A percentile compares a stretch with the other conserved stretches of the same genome.
Evolutionary conservation across 352 stramenopile species (phyloP).

Genomic region (Globisporangium radiosum): DNA sequence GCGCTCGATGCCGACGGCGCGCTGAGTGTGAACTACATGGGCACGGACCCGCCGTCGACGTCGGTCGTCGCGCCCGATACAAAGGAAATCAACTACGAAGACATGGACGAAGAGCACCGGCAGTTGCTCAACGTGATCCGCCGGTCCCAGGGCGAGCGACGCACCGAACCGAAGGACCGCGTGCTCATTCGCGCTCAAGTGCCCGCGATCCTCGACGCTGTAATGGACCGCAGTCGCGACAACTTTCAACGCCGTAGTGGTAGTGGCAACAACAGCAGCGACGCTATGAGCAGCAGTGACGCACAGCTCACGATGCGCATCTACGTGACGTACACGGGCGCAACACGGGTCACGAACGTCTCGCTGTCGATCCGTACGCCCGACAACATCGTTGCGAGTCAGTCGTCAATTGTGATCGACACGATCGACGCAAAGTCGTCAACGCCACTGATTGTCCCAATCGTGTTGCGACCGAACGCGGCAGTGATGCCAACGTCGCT

Average conservation of each 20-base stretch:
- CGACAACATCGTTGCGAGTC: conserved; percentile 49
- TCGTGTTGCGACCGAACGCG: conserved; percentile 42
- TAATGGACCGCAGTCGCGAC: conserved; percentile 17
- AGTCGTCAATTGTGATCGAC: conserved; percentile 63
- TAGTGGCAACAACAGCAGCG: conserved; percentile 25
- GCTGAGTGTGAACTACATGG: conserved; percentile 84
- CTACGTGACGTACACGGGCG: conserved; percentile 79
- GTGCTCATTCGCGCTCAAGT: conserved; percentile 76
- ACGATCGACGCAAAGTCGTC: conserved; percentile 58
- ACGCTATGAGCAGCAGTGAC: conserved; percentile 12
- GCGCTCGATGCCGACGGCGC: conserved; percentile 67
- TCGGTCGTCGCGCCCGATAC: conserved; percentile 53
- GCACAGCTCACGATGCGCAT: conserved; percentile 73
- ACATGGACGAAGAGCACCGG: conserved; percentile 89
- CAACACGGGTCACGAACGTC: conserved; percentile 60
- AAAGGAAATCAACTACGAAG: conserved; percentile 88
- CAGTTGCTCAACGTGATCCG: conserved; percentile 84
- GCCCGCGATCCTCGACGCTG: conserved; percentile 52
- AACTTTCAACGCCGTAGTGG: not conserved
- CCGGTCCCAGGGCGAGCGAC: conserved; percentile 54
- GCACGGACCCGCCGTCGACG: conserved; percentile 81
- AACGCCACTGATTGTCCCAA: conserved; percentile 57
- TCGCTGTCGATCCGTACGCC: conserved; percentile 65
- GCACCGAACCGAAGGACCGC: conserved; percentile 62
- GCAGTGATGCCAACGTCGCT: conserved; percentile 59